Conservation (phyloP, 495 filamentous ascomycete genomes). For the Neurospora sp. region DNA sequence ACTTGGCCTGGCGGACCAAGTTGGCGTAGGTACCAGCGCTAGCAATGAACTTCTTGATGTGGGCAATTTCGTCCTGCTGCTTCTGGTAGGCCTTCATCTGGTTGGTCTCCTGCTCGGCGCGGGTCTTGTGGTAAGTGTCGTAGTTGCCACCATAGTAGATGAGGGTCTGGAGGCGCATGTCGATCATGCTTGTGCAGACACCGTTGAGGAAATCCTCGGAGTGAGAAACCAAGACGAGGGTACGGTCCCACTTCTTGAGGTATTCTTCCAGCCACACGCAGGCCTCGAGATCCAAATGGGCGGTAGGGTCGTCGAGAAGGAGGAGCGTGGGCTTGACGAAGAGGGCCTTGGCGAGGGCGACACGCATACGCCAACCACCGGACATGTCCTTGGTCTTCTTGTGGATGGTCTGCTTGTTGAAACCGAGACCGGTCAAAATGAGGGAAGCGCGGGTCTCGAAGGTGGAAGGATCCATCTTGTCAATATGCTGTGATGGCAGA, state of each 20-base stretch:
- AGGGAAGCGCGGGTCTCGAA: conserved; percentile 93
- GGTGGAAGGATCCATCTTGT: conserved; percentile 99
- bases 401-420: conserved; percentile 93
- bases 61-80: conserved; percentile 96
- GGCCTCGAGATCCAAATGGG: conserved; percentile 98
- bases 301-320: conserved; percentile 95
- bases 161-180: conserved; percentile 85
- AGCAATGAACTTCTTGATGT: conserved; percentile 99
- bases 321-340: conserved; percentile 96
- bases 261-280: conserved; percentile 99
- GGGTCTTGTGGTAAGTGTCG: conserved; percentile 95
- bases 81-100: conserved; percentile 98
- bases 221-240: conserved; percentile 95
- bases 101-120: conserved; percentile 89
- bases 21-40: conserved; percentile 99
- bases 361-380: conserved; percentile 99
- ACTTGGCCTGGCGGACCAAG: conserved; percentile 96
- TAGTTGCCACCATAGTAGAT: conserved; percentile 99
- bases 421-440: conserved; percentile 96
- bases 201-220: conserved; percentile 98
- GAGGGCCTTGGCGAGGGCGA: conserved; percentile 91
- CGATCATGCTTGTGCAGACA: conserved; percentile 97
- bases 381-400: conserved; percentile 99
- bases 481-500: conserved; percentile 64
- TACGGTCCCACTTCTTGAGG: conserved; percentile 98